Evolutionary conservation across 352 stramenopile genomes (phyloP).

Genomic region (Thraustochytrium striatum): DNA sequence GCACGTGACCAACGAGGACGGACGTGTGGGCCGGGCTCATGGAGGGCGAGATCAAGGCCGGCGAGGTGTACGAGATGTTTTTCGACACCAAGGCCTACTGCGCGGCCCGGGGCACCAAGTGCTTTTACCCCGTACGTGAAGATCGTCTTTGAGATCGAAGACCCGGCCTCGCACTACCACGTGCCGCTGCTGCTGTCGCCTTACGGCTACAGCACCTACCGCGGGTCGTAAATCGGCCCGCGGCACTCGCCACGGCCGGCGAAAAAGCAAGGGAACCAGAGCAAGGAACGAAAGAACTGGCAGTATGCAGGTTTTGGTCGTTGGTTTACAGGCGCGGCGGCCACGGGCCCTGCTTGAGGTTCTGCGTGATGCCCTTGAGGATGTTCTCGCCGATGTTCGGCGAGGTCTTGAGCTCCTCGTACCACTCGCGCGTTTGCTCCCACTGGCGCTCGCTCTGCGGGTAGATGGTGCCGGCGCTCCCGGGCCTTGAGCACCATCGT

Average conservation of each 20-base stretch:
- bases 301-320: too few relatives aligned
- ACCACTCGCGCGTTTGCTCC: constrained; percentile 41
- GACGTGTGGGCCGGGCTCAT: constrained; percentile 61
- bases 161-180: constrained; percentile 73
- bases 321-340: constrained; percentile 37
- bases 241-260: not conserved
- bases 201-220: constrained; percentile 81
- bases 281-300: not conserved
- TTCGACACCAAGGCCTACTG: constrained; percentile 77
- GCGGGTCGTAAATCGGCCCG: constrained; percentile 55
- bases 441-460: not conserved
- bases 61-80: constrained; percentile 65
- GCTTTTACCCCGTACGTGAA: constrained; percentile 76
- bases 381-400: constrained; percentile 40
- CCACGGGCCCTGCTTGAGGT: constrained; percentile 46
- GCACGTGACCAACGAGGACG: constrained; percentile 69
- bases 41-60: not conserved
- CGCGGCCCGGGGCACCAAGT: constrained; percentile 63
- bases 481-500: constrained; percentile 46
- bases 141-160: constrained; percentile 70
- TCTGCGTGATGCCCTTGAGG: constrained; percentile 25
- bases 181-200: constrained; percentile 79
- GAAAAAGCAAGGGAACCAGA: not conserved
- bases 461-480: constrained; percentile 35
- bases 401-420: constrained; percentile 36